Base-by-base conservation (phyloP, 495 filamentous ascomycete species). In the Hypoxylon crocopeplum region DNA sequence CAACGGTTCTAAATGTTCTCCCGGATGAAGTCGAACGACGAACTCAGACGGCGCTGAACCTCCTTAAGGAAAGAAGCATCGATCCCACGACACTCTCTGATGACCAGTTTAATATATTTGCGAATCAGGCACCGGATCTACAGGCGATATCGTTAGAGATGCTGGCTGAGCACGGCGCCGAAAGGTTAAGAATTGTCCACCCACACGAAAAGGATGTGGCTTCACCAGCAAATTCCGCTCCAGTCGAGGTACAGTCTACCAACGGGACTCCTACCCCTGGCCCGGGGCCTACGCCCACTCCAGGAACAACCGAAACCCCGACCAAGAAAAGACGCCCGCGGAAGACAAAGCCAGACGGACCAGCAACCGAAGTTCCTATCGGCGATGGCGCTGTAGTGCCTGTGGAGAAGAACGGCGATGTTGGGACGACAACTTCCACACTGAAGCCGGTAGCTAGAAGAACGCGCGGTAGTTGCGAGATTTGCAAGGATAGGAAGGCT, bases 61-160 rank as follows among this genome's bases (percentile, higher is more conserved):
- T 80, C 0, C 77, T 80, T 7, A 48, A 7, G 1, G 67, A 66
- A 3, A 55, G 45, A 11, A 62, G 55, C 17, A 64, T 80, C 17
- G 75, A 80, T 36, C 77, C 76, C 1, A 41, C 56, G 13, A 75
- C 76, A 0, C 62, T 81, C 1, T 77, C 77, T 0, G 24, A 66
- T 3, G 77, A 81, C n/a, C 78, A 81, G 29, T 79, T 81, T 37
- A 76, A 62, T 37, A 81, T 80, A 15, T 80, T 81, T 47, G 72
- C 75, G 12, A 81, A 81, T 29, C 78, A 81, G 55, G 72, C 76
- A 0, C 75, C 77, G 1, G 69, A 73, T 7, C 46, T 80, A 39
- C 78, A 81, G 47, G 41, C 66, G n/a, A 69, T 71, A 11, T 81
- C 78, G 0, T 46, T 81, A 27, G 68, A 65, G 0, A 77, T 81